Percentiles rank a stretch among this genome's conserved stretches.
Evolutionary conservation across 108 stramenopile species (phyloP).

Genomic region (Skeletonema marinoi): DNA sequence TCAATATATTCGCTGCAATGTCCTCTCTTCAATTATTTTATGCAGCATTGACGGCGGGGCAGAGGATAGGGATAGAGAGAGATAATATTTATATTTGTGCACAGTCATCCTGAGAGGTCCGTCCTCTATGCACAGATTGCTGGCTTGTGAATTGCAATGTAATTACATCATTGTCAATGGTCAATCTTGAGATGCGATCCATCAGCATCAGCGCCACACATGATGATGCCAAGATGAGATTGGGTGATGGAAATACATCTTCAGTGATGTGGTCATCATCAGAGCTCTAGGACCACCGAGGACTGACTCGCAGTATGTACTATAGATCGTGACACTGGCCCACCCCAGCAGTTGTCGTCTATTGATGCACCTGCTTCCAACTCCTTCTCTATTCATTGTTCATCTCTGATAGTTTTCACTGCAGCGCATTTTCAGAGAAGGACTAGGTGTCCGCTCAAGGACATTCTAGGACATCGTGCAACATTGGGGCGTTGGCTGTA

Average conservation of each 20-base stretch:
- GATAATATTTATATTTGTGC: constrained; percentile 65
- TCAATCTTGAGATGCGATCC: constrained; percentile 6
- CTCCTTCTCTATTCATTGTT: no score
- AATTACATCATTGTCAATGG: constrained; percentile 67
- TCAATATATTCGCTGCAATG: background rate
- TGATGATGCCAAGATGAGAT: background rate
- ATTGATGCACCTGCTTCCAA: no score
- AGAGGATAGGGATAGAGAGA: constrained; percentile 84
- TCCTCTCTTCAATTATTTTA: background rate
- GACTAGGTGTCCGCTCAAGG: no score
- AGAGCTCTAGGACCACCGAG: constrained; percentile 1
- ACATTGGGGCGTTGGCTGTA: no score
- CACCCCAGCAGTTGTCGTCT: constrained; percentile 78
- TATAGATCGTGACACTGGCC: constrained; percentile 51
- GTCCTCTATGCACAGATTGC: constrained; percentile 86
- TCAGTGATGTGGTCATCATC: background rate
- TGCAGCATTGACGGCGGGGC: constrained; percentile 45
- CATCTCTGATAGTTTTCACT: no score
- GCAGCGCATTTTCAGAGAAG: no score
- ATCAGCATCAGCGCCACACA: constrained; percentile 1
- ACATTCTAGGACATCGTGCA: no score
- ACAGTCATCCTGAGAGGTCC: constrained; percentile 70
- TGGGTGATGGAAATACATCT: background rate
- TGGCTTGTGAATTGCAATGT: constrained; percentile 82
- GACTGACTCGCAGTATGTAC: constrained; percentile 46